Evolutionary conservation across 306 rosid species (phyloP), one percentile per base, ranked within the genome.

Genomic region (Hippophae gyantsensis): DNA sequence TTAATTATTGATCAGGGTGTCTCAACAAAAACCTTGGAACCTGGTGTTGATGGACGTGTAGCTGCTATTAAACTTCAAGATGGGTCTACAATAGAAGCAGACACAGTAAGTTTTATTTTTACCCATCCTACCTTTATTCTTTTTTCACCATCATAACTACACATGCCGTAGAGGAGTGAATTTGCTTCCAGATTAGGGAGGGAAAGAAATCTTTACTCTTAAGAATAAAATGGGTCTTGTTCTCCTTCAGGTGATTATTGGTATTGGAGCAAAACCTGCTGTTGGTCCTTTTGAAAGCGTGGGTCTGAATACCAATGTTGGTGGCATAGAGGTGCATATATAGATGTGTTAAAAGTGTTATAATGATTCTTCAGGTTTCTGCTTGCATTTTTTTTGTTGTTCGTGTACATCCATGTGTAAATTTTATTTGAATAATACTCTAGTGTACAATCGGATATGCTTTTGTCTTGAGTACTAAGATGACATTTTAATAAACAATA

Each of bases 221-320:
- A 43, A 44, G 66, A 60, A 32, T 64, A 53, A 42, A 41, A 52
- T 64, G 7, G 10, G 41, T 42, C 25, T 50, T 3, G 47, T 48
- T 42, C 26, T 73, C 63, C 52, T 42, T 64, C 80, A 85, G 98
- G 89, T 92, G 62, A 67, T 87, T 60, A 70, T 92, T 56, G 96
- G 96, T 63, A 83, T 92, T 61, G 98, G 98, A 67, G 83, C 93
- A 9, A 87, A 83, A 78, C 96, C 95, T 71, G 81, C 96, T 46
- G 87, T 85, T 43, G 53, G 95, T 65, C 78, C 95, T 71, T 92
- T 92, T 60, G 93, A 85, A 79, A 70, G 67, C 42, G 75, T 76
- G 63, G 95, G 89, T 27, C 72, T 90, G 76, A 81, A 82, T 76
- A 55, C 69, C 50, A 76, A 64, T 59, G 86, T 82, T 70, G 95